Conservation (phyloP, 345 rosid species). For the Brassica incana region DNA sequence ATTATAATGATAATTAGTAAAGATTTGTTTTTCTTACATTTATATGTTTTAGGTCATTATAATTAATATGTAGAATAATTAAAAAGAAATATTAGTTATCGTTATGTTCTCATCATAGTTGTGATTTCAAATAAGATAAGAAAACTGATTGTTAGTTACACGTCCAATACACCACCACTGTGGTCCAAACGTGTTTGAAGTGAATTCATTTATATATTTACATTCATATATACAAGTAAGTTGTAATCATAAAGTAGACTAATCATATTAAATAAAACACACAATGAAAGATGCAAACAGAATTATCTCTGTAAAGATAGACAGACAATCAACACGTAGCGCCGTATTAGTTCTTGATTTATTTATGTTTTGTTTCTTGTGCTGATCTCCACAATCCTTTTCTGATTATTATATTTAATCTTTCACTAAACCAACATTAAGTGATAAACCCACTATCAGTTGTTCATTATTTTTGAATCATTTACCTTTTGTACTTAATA, state of each 20-base stretch:
- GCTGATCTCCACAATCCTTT: not conserved
- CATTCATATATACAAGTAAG: not conserved
- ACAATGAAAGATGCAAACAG: not conserved
- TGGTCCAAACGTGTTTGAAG: no score
- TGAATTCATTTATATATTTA: no score
- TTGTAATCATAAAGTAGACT: not conserved
- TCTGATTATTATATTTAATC: not conserved
- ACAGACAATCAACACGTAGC: not conserved
- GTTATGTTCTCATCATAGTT: no score
- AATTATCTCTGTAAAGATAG: not conserved
- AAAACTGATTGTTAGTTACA: no score
- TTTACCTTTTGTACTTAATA: slow-evolving; percentile 28
- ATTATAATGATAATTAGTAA: no score
- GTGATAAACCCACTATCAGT: slow-evolving; percentile 36
- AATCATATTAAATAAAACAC: not conserved
- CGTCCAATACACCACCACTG: no score
- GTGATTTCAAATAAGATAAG: no score
- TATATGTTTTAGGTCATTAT: no score
- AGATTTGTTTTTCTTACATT: no score
- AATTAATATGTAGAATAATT: no score
- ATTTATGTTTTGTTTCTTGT: not conserved
- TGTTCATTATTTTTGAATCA: slow-evolving; percentile 33
- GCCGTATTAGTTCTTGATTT: not conserved
- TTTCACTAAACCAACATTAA: slow-evolving; percentile 33
- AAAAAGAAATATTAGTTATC: no score